A percentile compares a stretch with the other conserved stretches of the same genome.
phyloP scores from a whole-genome alignment of 441 rosid genomes.

The Hypseocharis bilobata region DNA sequence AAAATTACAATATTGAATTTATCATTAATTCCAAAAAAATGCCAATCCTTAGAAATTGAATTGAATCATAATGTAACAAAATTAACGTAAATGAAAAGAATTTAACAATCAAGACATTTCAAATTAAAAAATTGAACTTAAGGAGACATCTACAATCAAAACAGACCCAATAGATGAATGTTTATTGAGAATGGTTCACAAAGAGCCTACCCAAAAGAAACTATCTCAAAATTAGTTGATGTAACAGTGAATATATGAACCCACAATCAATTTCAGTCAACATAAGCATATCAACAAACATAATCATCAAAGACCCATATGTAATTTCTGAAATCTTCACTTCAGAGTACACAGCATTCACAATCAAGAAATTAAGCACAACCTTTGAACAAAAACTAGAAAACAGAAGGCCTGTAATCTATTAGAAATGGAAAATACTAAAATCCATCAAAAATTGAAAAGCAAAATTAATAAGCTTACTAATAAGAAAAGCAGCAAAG shows the following conservation, averaged over 20 bases:
- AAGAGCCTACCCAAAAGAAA: background rate
- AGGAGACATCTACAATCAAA: background rate
- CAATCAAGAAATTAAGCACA: background rate
- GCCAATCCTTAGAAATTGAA: background rate
- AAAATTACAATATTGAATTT: background rate
- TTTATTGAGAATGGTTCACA: background rate
- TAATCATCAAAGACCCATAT: background rate
- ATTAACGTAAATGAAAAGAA: background rate
- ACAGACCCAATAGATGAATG: background rate
- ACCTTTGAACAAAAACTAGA: too few relatives aligned
- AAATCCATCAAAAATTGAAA: background rate
- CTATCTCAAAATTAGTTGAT: too few relatives aligned
- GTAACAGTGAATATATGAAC: background rate
- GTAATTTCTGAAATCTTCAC: background rate
- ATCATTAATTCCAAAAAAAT: background rate
- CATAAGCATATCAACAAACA: background rate
- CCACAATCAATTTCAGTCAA: background rate
- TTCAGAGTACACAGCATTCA: background rate
- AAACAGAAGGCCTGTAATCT: background rate
- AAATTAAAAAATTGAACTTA: too few relatives aligned
- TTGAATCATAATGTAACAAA: background rate
- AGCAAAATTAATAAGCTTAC: too few relatives aligned
- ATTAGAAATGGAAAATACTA: background rate
- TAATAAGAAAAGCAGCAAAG: too few relatives aligned
- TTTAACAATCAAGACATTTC: background rate